A percentile compares a stretch with the other conserved stretches of the same genome.
Conservation (phyloP, 257 asterid genomes). For the Sherardia arvensis region DNA sequence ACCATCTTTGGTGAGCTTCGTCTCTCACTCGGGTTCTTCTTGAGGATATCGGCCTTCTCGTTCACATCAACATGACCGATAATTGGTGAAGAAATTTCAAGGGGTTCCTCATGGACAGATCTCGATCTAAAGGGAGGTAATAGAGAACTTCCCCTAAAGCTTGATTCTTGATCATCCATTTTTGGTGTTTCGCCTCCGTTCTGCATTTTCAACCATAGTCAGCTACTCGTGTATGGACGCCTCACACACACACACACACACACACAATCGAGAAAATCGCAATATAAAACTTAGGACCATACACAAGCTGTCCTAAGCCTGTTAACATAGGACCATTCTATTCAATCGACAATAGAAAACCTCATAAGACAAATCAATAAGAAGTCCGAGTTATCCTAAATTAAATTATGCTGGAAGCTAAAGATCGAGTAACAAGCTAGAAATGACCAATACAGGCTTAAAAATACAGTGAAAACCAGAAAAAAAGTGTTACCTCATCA, state of each 20-base stretch:
- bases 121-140: constrained; percentile 36
- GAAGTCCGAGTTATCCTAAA: neutral
- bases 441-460: too few species aligned
- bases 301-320: neutral
- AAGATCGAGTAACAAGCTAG: neutral
- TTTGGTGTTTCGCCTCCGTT: constrained; percentile 25
- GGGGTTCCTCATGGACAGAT: constrained; percentile 37
- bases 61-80: constrained; percentile 26
- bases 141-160: constrained; percentile 15
- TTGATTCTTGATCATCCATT: constrained; percentile 7
- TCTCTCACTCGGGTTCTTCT: constrained; percentile 15
- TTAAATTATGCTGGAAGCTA: neutral
- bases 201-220: constrained; percentile 26
- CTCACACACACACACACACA: neutral
- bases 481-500: constrained; percentile 41
- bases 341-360: neutral
- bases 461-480: neutral
- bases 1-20: constrained; percentile 8
- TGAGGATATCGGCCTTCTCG: constrained; percentile 22
- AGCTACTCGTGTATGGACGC: neutral
- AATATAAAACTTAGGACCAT: neutral
- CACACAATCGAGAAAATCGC: neutral
- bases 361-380: neutral
- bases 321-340: neutral
- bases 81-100: constrained; percentile 46